A percentile compares a stretch with the other conserved stretches of the same genome.
Evolutionary conservation across 225 moss, liverwort and hornwort species (phyloP).

Genomic region (Asterella californica): DNA sequence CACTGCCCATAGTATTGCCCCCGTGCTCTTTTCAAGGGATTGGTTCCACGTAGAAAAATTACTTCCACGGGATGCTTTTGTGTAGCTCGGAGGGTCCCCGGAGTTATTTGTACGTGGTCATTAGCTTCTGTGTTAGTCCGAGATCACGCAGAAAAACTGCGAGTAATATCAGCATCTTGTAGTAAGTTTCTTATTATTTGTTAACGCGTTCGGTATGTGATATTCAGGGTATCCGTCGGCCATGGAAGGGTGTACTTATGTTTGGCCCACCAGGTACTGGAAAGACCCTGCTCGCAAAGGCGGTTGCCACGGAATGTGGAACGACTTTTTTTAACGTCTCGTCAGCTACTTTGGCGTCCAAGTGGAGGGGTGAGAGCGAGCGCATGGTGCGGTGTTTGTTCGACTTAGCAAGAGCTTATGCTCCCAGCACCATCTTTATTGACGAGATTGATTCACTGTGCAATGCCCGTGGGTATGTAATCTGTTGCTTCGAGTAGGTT

Average conservation of each 20-base stretch:
- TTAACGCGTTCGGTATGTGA: background rate
- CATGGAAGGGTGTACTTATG: constrained; percentile 99
- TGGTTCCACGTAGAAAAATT: too few relatives aligned
- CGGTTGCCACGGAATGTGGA: constrained; percentile 96
- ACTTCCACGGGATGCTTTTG: background rate
- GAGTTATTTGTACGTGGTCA: background rate
- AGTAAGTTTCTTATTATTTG: background rate
- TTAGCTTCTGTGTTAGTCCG: background rate
- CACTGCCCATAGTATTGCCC: too few relatives aligned
- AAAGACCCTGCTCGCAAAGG: constrained; percentile 89
- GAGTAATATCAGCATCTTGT: background rate
- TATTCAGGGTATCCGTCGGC: constrained; percentile 90
- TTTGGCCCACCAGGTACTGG: constrained; percentile 99
- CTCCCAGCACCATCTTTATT: constrained; percentile 99
- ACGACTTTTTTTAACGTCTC: constrained; percentile 99
- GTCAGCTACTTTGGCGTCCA: constrained; percentile 94
- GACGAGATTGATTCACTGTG: constrained; percentile 99
- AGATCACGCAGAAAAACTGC: background rate
- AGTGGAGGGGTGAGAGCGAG: constrained; percentile 99
- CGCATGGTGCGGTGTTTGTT: constrained; percentile 99
- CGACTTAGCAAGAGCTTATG: constrained; percentile 96
- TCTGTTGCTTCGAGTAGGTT: background rate
- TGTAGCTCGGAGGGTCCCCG: background rate
- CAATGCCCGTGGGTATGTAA: constrained; percentile 85
- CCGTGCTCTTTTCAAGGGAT: too few relatives aligned